Base-by-base conservation (phyloP, 495 filamentous ascomycete genomes). In the Annulohypoxylon maeteangense region DNA sequence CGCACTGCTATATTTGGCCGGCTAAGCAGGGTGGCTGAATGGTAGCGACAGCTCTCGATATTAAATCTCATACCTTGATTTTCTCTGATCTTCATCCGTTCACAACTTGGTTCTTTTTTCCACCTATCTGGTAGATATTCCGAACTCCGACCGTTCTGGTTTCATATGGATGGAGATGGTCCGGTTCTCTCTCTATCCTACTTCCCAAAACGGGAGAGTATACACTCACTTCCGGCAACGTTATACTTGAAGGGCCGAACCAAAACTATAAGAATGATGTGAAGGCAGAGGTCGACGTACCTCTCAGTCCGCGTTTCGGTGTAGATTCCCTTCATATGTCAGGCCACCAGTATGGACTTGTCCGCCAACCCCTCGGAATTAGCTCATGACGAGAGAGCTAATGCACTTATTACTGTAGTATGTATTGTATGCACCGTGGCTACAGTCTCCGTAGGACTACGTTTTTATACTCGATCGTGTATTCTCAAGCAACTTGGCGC, bases 401-500 rank as follows among this genome's bases (percentile, higher is more conserved):
- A 31, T 16, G 56, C 68, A 31, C 67, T 76, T 16, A 68, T 76
- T 47, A 64, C 63, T 36, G 67, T 53, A 31, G 71, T 72, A 34
- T 70, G 68, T 60, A 44, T 74, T 10, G 77, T 79, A 11, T 74
- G 75, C 22, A 67, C 63, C 3, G 57, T 82, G 11, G 80, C 81
- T 50, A 76, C 74, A 29, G 65, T 71, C 2, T 67, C 76, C 4
- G 78, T 85, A 1, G 64, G 65, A 11, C 67, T 83, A 31, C 76
- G 83, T 50, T 67, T 77, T 18, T 84, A 85, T 60, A 75, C 79
- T 44, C 78, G 83, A 40, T 74, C 72, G 18, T 53, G 72, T 55
- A 65, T 84, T 36, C 75, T 84, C 27, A 79, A 75, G 38, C 78
- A 79, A 56, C 78, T 84, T 60, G 83, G 83, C n/a, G 14, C 71